Base-by-base conservation (phyloP, 768 basidiomycete species). In the Udeniomyces megalosporus region DNA sequence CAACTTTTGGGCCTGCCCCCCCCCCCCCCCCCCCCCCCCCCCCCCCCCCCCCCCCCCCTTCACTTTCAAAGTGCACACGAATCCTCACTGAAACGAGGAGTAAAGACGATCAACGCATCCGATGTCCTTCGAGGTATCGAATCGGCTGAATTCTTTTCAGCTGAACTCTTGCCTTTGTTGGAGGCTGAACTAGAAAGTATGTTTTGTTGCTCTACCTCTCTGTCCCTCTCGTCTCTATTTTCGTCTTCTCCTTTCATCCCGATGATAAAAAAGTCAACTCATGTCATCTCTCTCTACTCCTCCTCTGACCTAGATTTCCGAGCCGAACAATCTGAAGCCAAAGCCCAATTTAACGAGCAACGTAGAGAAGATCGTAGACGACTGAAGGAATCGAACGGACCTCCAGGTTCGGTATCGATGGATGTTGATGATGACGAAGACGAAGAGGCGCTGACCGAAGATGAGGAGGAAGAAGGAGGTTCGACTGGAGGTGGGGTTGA, bases 51-150 rank as follows among this genome's bases (percentile, higher is more conserved):
- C 17, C 38, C 38, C 38, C 38, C 10, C 38, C 17, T 42, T 17
- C 17, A 42, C 48, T 31, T 11, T 22, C 31, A 26, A 48, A 92
- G 90, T 7, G 86, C 91, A 0, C 90, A 92, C 66, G 90, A 92
- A 66, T 83, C 91, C 20, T 87, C 91, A 0, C 73, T 77, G n/a
- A 81, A 83, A 2, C 84, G 86, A 66, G 84, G 86, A 62, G 87
- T 87, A 72, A 91, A 89, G 73, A 85, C 85, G 62, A 85, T 92
- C 47, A 85, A 88, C 5, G 88, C 88, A 0, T 83, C 88, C 0
- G 91, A 93, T 70, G 88, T 95, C 0, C 80, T 92, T 65, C 87
- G 85, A 70, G 91, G 87, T 0, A 78, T 91, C 10, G 87, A 89
- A 69, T 75, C 80, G 60, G 79, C 88, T 38, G 84, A 88, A 66